A percentile compares a stretch with the other conserved stretches of the same genome.
These are phyloP conservation scores for Solanum etuberosum DNA, from an alignment of 257 asterid genomes.

Conservation along the genomic window DNA sequence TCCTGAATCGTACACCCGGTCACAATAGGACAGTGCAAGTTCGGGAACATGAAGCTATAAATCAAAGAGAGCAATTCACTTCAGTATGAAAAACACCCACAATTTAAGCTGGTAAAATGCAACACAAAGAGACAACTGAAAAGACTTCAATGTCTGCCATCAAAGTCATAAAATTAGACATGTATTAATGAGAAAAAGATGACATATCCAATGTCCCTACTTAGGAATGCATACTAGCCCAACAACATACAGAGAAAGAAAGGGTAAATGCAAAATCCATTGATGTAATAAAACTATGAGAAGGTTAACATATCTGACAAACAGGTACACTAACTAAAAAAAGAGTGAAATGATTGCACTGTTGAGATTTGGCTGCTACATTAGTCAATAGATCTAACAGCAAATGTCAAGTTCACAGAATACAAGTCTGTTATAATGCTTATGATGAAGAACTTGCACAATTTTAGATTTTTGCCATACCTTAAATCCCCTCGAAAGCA, in stretches of 20 bases:
- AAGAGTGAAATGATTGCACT: not conserved
- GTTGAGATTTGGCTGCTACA: not conserved
- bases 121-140: not conserved
- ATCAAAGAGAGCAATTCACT: slow-evolving; percentile 1
- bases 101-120: not conserved
- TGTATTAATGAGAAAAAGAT: not conserved
- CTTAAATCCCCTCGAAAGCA: not conserved
- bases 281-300: not conserved
- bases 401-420: not conserved
- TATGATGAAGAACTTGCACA: not conserved
- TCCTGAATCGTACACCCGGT: slow-evolving; percentile 67
- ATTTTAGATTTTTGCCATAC: not conserved
- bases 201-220: not conserved
- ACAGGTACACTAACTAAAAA: not conserved
- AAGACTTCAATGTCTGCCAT: not conserved
- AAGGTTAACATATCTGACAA: not conserved
- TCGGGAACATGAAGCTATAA: slow-evolving; percentile 86
- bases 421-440: not conserved
- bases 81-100: not conserved
- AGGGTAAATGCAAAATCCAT: not conserved
- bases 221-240: not conserved
- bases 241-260: not conserved
- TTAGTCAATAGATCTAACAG: not conserved
- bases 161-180: not conserved
- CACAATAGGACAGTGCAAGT: slow-evolving; percentile 83